A percentile compares a stretch with the other conserved stretches of the same genome.
Evolutionary conservation across 169 alveolate genomes (phyloP).

Genomic region (Cryptosporidium parvum): DNA sequence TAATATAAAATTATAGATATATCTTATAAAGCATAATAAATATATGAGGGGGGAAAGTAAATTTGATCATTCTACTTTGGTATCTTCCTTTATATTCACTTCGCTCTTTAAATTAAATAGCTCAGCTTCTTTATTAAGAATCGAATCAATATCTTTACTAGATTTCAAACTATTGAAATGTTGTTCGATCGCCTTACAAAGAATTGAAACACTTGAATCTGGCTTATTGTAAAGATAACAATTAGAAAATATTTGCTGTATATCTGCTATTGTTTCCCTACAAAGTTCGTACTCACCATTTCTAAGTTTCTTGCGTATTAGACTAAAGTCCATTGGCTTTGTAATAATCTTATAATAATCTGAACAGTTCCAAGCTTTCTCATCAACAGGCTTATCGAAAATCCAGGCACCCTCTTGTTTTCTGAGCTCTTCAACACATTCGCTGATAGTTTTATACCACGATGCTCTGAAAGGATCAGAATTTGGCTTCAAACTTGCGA

Average conservation of each 20-base stretch:
- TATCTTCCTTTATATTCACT: background rate
- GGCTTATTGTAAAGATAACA: conserved; percentile 88
- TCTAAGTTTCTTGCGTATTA: conserved; percentile 85
- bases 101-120: conserved; percentile 28
- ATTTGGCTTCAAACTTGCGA: conserved; percentile 80
- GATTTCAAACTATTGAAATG: conserved; percentile 82
- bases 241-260: conserved; percentile 87
- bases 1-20: conserved; percentile 3
- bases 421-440: conserved; percentile 80
- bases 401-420: conserved; percentile 91
- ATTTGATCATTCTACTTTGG: background rate
- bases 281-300: conserved; percentile 85
- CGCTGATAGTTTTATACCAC: conserved; percentile 84
- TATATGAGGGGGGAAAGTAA: background rate
- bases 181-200: conserved; percentile 87
- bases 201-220: conserved; percentile 86
- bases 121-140: conserved; percentile 34
- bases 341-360: conserved; percentile 90
- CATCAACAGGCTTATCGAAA: conserved; percentile 90
- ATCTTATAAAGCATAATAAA: background rate
- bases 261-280: conserved; percentile 85
- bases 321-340: conserved; percentile 89
- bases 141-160: conserved; percentile 48
- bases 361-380: conserved; percentile 90
- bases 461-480: conserved; percentile 83